Evolutionary conservation across 768 basidiomycete species (phyloP).

Genomic region (Russula vinacea): DNA sequence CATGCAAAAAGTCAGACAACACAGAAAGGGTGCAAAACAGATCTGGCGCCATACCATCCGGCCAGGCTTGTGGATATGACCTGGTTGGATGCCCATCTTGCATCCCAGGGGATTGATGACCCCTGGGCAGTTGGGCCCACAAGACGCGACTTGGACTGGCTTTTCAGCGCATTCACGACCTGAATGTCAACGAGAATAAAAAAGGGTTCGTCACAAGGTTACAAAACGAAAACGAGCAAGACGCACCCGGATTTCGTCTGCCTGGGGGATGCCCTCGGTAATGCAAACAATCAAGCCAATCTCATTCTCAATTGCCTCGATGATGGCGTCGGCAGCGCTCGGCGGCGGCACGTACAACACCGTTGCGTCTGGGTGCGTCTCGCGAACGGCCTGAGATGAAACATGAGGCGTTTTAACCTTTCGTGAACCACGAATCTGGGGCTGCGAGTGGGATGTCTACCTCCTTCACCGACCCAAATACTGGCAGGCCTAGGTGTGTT

Average conservation of each 20-base stretch:
- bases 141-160: conserved; percentile 90
- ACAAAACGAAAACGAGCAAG: too few species aligned
- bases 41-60: conserved; percentile 70
- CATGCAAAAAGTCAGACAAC: conserved; percentile 1
- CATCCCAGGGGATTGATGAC: conserved; percentile 96
- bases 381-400: conserved; percentile 69
- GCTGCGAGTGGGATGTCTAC: conserved; percentile 43
- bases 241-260: conserved; percentile 87
- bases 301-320: conserved; percentile 98
- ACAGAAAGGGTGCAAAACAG: background rate
- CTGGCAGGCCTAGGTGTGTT: conserved; percentile 90
- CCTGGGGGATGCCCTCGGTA: conserved; percentile 97
- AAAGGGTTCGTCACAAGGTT: too few species aligned
- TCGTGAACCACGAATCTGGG: background rate
- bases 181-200: conserved; percentile 34
- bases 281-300: conserved; percentile 97
- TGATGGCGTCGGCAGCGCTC: conserved; percentile 91
- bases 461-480: conserved; percentile 90
- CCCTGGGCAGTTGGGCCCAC: conserved; percentile 98
- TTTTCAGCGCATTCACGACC: conserved; percentile 92
- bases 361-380: conserved; percentile 86
- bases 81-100: conserved; percentile 99
- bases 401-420: too few species aligned
- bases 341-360: conserved; percentile 99
- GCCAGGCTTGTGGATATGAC: conserved; percentile 95